phyloP scores from a whole-genome alignment of 352 stramenopile genomes.

The Thalassiosira hispida region DNA sequence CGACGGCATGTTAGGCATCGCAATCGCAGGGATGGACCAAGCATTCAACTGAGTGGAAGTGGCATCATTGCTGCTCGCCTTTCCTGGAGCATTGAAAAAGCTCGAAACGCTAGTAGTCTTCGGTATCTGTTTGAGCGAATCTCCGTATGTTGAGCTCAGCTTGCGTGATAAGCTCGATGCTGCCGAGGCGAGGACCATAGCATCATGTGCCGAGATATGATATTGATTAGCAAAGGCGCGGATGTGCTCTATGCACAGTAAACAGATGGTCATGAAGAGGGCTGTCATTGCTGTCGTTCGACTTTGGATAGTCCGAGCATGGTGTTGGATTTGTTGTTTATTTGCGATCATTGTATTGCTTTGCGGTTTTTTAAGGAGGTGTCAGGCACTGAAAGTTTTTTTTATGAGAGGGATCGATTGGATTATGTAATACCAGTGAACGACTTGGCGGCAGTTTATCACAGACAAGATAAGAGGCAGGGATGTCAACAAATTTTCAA shows the following conservation, averaged over 20 bases:
- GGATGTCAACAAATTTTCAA: no score
- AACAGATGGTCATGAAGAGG: constrained; percentile 50
- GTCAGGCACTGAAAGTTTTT: background rate
- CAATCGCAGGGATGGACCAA: constrained; percentile 47
- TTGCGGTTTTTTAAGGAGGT: constrained; percentile 8
- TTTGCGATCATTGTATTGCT: constrained; percentile 27
- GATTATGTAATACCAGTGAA: no score
- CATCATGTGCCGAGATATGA: constrained; percentile 39
- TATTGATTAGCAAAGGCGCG: constrained; percentile 50
- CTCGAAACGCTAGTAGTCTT: constrained; percentile 23
- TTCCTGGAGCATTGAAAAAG: constrained; percentile 20
- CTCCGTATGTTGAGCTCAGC: constrained; percentile 18
- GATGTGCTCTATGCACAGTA: constrained; percentile 49
- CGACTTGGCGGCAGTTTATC: no score
- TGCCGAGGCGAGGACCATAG: constrained; percentile 43
- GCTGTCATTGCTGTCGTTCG: constrained; percentile 33
- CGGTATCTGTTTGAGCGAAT: constrained; percentile 15
- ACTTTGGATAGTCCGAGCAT: constrained; percentile 38
- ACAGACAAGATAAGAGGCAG: no score
- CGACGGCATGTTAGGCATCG: constrained; percentile 39
- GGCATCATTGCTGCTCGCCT: background rate
- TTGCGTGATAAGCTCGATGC: constrained; percentile 43
- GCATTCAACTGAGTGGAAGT: constrained; percentile 48
- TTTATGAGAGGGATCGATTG: constrained; percentile 15
- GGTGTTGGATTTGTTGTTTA: constrained; percentile 29